These are phyloP conservation scores for Thalassia testudinum DNA, from an alignment of 116 monocot genomes.

Conservation along the genomic window DNA sequence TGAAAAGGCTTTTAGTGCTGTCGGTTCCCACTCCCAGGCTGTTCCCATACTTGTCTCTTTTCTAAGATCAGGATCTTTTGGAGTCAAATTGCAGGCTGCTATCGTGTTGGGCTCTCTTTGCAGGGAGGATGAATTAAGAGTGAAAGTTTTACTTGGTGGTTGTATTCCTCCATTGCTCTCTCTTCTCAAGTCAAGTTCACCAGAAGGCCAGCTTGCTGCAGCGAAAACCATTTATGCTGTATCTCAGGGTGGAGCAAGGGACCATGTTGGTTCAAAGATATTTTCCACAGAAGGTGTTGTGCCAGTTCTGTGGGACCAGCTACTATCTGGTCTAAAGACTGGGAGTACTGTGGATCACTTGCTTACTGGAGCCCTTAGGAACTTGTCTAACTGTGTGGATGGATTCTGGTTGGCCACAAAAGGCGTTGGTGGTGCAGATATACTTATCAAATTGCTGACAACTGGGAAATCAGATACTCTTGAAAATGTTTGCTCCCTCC, in stretches of 20 bases:
- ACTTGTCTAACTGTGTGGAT: constrained; percentile 61
- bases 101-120: constrained; percentile 77
- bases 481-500: constrained; percentile 87
- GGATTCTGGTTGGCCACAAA: constrained; percentile 74
- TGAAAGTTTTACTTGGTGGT: constrained; percentile 93
- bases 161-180: constrained; percentile 89
- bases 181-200: constrained; percentile 75
- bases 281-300: constrained; percentile 98
- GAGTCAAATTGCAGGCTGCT: constrained; percentile 64
- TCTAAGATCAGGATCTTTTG: constrained; percentile 86
- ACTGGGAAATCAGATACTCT: constrained; percentile 45
- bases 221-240: constrained; percentile 92
- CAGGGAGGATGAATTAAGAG: constrained; percentile 81
- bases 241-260: constrained; percentile 79
- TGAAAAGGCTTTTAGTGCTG: constrained; percentile 83
- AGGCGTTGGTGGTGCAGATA: constrained; percentile 62
- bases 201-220: constrained; percentile 71
- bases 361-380: constrained; percentile 75
- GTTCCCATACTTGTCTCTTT: constrained; percentile 92
- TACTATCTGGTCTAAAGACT: constrained; percentile 44
- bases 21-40: constrained; percentile 95
- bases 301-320: constrained; percentile 77
- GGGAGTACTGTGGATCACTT: constrained; percentile 60
- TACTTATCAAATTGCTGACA: constrained; percentile 71
- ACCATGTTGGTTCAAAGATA: constrained; percentile 97